Evolutionary conservation across 495 filamentous ascomycete species (phyloP).

Genomic region (Xylaria nigripes): DNA sequence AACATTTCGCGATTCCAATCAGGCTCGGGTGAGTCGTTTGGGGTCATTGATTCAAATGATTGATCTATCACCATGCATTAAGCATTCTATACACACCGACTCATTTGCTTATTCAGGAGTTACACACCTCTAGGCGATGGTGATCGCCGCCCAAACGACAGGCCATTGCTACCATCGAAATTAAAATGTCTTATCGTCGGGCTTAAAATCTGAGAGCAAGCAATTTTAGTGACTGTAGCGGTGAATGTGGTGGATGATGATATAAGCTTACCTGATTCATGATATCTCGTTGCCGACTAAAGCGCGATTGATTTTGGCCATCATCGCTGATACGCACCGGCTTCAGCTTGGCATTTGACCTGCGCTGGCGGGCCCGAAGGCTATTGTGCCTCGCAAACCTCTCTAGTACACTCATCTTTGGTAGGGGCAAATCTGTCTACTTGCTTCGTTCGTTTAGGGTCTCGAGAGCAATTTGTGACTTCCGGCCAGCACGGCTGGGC

Average conservation of each 20-base stretch:
- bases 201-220: constrained; percentile 15
- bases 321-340: constrained; percentile 11
- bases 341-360: constrained; percentile 14
- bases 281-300: constrained; percentile 16
- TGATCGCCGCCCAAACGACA: constrained; percentile 11
- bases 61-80: constrained; percentile 6
- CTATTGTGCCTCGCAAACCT: constrained; percentile 19
- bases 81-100: not conserved
- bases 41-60: constrained; percentile 1
- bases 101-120: not conserved
- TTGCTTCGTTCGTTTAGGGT: not conserved
- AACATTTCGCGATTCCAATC: constrained; percentile 15
- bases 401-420: constrained; percentile 18
- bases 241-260: constrained; percentile 3
- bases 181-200: constrained; percentile 19
- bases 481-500: not conserved
- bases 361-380: constrained; percentile 8
- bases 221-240: not conserved
- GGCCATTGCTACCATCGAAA: constrained; percentile 14
- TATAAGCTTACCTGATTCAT: constrained; percentile 20
- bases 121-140: constrained; percentile 15
- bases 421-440: not conserved
- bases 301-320: constrained; percentile 7
- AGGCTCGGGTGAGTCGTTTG: constrained; percentile 1
- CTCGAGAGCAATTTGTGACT: not conserved